Evolutionary conservation across 2,329 filamentous ascomycete species (phyloP), one percentile per base, ranked within the genome.

Genomic region (Pestalotiopsis fici): DNA sequence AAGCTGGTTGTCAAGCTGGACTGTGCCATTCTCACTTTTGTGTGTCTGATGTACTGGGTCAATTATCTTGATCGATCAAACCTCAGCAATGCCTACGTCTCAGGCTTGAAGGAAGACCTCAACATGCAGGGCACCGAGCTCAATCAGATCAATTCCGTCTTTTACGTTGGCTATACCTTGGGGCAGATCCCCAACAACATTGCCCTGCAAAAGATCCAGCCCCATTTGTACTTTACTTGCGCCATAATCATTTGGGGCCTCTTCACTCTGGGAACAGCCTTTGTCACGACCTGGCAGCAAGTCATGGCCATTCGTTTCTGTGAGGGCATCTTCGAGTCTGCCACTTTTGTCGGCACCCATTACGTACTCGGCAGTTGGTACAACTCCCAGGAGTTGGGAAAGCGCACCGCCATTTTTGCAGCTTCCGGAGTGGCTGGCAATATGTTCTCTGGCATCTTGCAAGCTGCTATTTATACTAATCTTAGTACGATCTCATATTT

Each of bases 401-500:
- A 86, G 69, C 78, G 84, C 4, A 81, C 82, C 0, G 82, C 82
- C 0, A 78, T 84, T 0, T 86, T 83, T 78, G 85, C 79, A 54
- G 78, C 83, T 1, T 82, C 80, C 2, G 83, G 83, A 39, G 82
- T 81, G 1, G 74, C 85, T 0, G 83, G 83, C 0, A 77, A 79
- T 1, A 84, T 86, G 80, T 83, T 86, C 56, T 81, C 82, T 47
- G 84, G 83, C 0, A 86, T 85, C 66, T 75, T 87, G 0, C 83
- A 86, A 69, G 81, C 83, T 3, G 84, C 83, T 1, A 82, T 83
- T 0, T 86, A 86, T 71, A 82, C 78, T 12, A 83, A 83, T 54
- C 77, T 87, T 0, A 81, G 84, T 43, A 84, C 84, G 0, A 77
- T 82, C 0, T n/a, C n/a, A n/a, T n/a, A n/a, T n/a, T n/a, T n/a